Percentiles rank a stretch among this genome's conserved stretches.
Evolutionary conservation across 192 early-diverging fungal genomes (phyloP).

Genomic region (Haplosporangium gracile): DNA sequence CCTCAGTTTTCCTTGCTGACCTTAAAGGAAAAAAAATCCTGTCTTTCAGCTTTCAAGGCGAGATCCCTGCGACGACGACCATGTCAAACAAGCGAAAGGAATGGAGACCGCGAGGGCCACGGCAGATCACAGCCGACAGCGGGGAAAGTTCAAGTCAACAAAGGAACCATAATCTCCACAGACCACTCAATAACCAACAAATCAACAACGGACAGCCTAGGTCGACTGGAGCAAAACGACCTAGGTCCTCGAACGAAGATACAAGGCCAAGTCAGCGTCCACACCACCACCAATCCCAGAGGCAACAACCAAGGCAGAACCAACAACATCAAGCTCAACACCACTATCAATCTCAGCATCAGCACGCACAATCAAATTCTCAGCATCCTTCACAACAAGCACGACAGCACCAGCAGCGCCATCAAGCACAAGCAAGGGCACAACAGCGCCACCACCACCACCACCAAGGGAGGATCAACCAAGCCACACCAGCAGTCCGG

Average conservation of each 20-base stretch:
- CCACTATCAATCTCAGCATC: background rate
- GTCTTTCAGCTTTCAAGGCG: background rate
- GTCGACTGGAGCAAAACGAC: background rate
- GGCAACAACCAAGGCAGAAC: background rate
- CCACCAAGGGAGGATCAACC: background rate
- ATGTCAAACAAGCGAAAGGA: conserved; percentile 10
- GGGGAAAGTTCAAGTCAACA: background rate
- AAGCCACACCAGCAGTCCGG: background rate
- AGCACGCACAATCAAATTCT: background rate
- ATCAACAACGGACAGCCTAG: background rate
- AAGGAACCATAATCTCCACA: background rate
- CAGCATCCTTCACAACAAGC: background rate
- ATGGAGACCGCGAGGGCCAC: background rate
- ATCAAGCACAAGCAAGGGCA: background rate
- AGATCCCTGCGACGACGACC: background rate
- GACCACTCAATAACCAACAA: background rate
- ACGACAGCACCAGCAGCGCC: background rate
- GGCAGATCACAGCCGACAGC: background rate
- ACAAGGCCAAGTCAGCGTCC: background rate
- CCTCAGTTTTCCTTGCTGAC: background rate
- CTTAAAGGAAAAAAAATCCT: background rate
- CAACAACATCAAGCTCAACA: background rate
- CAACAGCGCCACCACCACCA: background rate
- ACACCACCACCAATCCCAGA: background rate
- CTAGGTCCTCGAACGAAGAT: background rate